Evolutionary conservation across 2,329 filamentous ascomycete genomes (phyloP).

Genomic region (Fusarium sp.): DNA sequence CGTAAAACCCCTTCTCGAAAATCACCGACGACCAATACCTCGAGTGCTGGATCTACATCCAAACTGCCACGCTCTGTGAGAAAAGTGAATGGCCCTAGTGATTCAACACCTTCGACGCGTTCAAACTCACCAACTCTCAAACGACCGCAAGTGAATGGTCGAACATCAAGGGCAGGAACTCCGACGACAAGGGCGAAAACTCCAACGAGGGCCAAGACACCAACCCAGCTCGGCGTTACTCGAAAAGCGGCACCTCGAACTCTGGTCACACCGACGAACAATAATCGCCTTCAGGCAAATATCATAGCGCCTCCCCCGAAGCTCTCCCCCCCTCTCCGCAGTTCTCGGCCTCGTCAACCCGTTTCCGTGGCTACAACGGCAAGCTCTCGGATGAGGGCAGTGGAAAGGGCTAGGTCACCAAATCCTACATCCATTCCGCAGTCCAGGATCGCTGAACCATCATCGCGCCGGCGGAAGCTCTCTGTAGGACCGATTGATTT

Average conservation of each 20-base stretch:
- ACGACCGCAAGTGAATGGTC: conserved; percentile 54
- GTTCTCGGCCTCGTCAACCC: conserved; percentile 81
- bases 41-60: conserved; percentile 47
- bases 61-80: conserved; percentile 58
- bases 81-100: conserved; percentile 55
- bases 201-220: conserved; percentile 55
- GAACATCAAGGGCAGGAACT: conserved; percentile 50
- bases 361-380: conserved; percentile 79
- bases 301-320: conserved; percentile 76
- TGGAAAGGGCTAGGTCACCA: conserved; percentile 64
- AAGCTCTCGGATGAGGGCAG: conserved; percentile 72
- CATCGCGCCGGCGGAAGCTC: conserved; percentile 60
- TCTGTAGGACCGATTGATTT: conserved; percentile 83
- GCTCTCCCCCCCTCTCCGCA: conserved; percentile 80
- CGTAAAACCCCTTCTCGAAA: conserved; percentile 46
- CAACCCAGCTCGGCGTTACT: conserved; percentile 47
- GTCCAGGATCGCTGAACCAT: conserved; percentile 49
- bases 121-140: conserved; percentile 64
- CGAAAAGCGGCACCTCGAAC: conserved; percentile 54
- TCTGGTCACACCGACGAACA: conserved; percentile 60
- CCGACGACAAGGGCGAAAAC: conserved; percentile 52
- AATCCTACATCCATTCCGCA: conserved; percentile 45
- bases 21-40: conserved; percentile 37
- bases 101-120: conserved; percentile 60
- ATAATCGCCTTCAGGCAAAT: conserved; percentile 74